Evolutionary conservation across 305 asterid species (phyloP), one percentile per base, ranked within the genome.

Genomic region (Fraxinus greggii): DNA sequence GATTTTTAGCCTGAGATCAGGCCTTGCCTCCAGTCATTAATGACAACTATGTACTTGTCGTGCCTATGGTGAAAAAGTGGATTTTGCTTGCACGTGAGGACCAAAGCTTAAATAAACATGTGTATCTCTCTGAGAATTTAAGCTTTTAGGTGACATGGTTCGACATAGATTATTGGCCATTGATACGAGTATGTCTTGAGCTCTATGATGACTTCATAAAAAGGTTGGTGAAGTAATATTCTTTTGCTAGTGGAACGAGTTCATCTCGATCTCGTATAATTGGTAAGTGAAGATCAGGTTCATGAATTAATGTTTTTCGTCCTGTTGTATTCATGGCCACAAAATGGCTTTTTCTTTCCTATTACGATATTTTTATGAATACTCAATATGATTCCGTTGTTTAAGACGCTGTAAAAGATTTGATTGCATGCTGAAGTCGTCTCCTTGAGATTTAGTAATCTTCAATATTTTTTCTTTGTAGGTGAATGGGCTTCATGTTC

Each of bases 401-500:
- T 65, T 59, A 32, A 48, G 76, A 51, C 24, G 51, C 72, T 69
- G 7, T 48, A 42, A 73, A 75, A 4, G 26, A 59, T 56, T 51
- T 61, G 75, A 70, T 29, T 79, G 78, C 81, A 33, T 33, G 76
- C 2, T 61, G 7, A 26, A 69, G 28, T 61, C 5, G 21, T 3
- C 12, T 80, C 65, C 59, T 26, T 6, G 28, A 35, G 29, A 32
- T 78, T 75, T 72, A 67, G 77, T 80, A 51, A 76, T 33, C 0
- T 5, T 61, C 45, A 76, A 56, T 38, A 0, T 76, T 24, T 54
- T 36, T 61, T 5, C 35, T 84, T 80, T 82, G 79, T 61, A 92
- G 97, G 94, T 73, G 98, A 93, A 76, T 88, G 91, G 97, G 90
- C 92, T 87, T 89, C 97, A 42, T 88, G 92, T 83, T 89, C 97